phyloP scores from a whole-genome alignment of 2,329 filamentous ascomycete species.

The Bisporella sp. region DNA sequence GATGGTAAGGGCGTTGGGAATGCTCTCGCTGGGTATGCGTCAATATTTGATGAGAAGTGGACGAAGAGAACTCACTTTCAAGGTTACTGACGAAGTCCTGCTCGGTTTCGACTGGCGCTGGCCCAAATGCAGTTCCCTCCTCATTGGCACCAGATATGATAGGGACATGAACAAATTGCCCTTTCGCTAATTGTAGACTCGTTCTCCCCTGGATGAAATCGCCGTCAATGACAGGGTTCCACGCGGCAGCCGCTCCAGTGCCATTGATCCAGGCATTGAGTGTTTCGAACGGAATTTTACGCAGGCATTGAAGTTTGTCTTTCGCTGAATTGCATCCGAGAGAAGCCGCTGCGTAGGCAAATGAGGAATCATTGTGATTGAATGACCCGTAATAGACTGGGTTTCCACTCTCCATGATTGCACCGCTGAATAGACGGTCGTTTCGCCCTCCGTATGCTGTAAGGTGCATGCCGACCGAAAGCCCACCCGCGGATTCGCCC shows the following conservation, averaged over 20 bases:
- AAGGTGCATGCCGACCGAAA: constrained; percentile 34
- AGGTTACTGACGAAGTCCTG: constrained; percentile 6
- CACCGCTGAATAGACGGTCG: constrained; percentile 44
- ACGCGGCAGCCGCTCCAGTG: constrained; percentile 21
- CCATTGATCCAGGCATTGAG: constrained; percentile 22
- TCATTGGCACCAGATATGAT: constrained; percentile 37
- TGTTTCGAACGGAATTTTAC: constrained; percentile 15
- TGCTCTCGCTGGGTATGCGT: neutral
- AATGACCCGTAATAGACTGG: constrained; percentile 1
- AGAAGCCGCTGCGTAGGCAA: constrained; percentile 8
- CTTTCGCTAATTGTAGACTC: constrained; percentile 25
- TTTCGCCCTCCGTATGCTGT: constrained; percentile 46
- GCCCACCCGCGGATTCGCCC: constrained; percentile 36
- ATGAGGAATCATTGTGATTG: neutral
- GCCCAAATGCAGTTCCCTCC: constrained; percentile 34
- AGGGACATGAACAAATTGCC: constrained; percentile 29
- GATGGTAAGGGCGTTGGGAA: neutral
- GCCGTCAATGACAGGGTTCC: constrained; percentile 29
- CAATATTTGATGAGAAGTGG: constrained; percentile 2
- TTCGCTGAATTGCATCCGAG: constrained; percentile 15
- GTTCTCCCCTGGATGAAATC: constrained; percentile 29
- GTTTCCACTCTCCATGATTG: constrained; percentile 37
- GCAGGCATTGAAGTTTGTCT: constrained; percentile 21
- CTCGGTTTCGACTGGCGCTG: constrained; percentile 5
- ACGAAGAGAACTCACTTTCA: constrained; percentile 4